A percentile compares a stretch with the other conserved stretches of the same genome.
phyloP scores from a whole-genome alignment of 208 protist species.

The Porcisia deanei region DNA sequence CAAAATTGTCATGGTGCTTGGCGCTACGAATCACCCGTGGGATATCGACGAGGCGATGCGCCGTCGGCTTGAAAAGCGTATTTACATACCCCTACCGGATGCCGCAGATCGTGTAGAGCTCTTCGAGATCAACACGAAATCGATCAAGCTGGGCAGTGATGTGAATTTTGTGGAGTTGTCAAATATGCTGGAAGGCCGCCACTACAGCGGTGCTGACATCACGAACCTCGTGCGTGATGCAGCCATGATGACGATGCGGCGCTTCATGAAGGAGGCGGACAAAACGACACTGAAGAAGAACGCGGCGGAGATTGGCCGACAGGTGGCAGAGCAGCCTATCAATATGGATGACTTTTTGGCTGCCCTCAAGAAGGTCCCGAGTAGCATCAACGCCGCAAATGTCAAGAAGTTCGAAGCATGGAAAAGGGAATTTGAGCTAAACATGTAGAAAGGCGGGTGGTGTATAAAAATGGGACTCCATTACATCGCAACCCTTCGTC shows the following conservation, averaged over 20 bases:
- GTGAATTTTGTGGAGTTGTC: conserved; percentile 82
- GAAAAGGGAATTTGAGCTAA: conserved; percentile 90
- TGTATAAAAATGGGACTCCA: neutral
- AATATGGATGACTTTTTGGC: conserved; percentile 87
- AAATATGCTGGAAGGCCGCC: conserved; percentile 72
- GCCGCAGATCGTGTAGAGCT: conserved; percentile 74
- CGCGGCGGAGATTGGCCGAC: conserved; percentile 76
- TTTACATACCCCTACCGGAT: conserved; percentile 92
- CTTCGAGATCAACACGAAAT: conserved; percentile 80
- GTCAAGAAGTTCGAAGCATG: conserved; percentile 88
- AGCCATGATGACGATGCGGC: conserved; percentile 93
- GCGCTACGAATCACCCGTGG: conserved; percentile 93
- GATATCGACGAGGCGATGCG: conserved; percentile 94
- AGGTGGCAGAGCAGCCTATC: conserved; percentile 81
- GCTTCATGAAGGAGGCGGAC: conserved; percentile 82
- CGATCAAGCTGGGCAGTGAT: conserved; percentile 69
- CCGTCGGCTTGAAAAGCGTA: conserved; percentile 91
- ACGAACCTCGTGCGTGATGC: conserved; percentile 91
- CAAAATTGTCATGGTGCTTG: conserved; percentile 93
- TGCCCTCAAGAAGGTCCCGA: conserved; percentile 84
- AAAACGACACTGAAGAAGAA: conserved; percentile 71
- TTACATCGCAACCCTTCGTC: too few relatives aligned
- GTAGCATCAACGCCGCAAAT: conserved; percentile 83
- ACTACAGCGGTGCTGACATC: conserved; percentile 93
- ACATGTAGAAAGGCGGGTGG: conserved; percentile 25